Evolutionary conservation across 208 protist species (phyloP), one percentile per base, ranked within the genome.

Genomic region (Leishmania gerbilli): DNA sequence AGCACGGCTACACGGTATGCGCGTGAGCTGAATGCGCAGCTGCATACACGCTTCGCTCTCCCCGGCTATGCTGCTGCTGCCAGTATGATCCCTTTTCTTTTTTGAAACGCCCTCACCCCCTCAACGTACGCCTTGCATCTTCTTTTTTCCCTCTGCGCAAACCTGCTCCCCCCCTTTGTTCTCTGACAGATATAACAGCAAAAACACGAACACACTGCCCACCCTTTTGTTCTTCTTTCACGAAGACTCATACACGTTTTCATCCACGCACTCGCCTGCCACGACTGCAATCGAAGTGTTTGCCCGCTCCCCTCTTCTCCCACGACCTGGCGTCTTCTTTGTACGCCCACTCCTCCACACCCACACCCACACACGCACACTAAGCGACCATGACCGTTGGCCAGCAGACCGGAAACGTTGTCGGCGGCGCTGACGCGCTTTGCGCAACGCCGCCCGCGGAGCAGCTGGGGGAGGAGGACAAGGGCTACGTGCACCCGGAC

Each of bases 401-500:
- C 37, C 11, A 64, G 21, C 15, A 34, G n/a, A 34, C 62, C 9
- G 76, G 62, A n/a, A 79, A 71, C 62, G 58, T 79, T 5, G 27
- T 58, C 56, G 31, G 9, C 42, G 31, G 24, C 60, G 42, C 45
- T 67, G 76, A 79, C 11, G 62, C 42, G n/a, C 49, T 31, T n/a
- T 31, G 1, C 49, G 19, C 71, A 31, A 11, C 45, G 5, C 40
- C 47, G 13, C 60, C 47, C 58, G 27, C 21, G 49, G n/a, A 55
- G 49, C 47, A 76, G 71, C 58, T 34, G 40, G 47, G n/a, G 49
- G n/a, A 68, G n/a, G 64, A 82, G 55, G 85, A 86, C 21, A 60
- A 45, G 21, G 55, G 56, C 34, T 91, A 82, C 77, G 76, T 87
- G 9, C 88, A 91, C 69, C 85, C 88, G 17, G 83, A 83, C 49